These are phyloP conservation scores for Syncephalastrum monosporum DNA, from an alignment of 371 early-diverging fungal genomes.

Conservation along the genomic window DNA sequence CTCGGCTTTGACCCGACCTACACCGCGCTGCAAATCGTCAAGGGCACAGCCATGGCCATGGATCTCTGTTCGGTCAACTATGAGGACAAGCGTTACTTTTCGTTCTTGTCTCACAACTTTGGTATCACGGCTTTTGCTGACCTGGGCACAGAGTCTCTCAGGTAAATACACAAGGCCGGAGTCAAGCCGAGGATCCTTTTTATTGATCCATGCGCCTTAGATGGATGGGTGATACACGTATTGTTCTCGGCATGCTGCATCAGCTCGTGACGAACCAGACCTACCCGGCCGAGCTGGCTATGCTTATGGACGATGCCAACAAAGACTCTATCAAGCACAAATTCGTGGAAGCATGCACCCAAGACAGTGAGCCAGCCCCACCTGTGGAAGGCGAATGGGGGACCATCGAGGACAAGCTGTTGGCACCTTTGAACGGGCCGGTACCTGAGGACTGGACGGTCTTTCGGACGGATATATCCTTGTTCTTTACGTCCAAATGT, in stretches of 20 bases:
- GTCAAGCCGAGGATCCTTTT: not conserved
- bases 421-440: conserved; percentile 29
- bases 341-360: conserved; percentile 12
- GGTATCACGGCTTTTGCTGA: conserved; percentile 65
- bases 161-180: conserved; percentile 18
- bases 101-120: conserved; percentile 63
- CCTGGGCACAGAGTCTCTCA: conserved; percentile 57
- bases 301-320: conserved; percentile 49
- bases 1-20: conserved; percentile 47
- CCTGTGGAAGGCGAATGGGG: not conserved
- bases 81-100: conserved; percentile 50
- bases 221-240: conserved; percentile 65
- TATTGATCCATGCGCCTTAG: conserved; percentile 1
- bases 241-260: conserved; percentile 49
- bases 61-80: conserved; percentile 64
- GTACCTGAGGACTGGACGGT: conserved; percentile 53
- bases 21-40: conserved; percentile 55
- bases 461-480: conserved; percentile 42
- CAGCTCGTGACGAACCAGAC: conserved; percentile 44
- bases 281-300: conserved; percentile 45
- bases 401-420: conserved; percentile 29
- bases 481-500: conserved; percentile 54
- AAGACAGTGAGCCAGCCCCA: conserved; percentile 1
- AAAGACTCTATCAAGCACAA: conserved; percentile 39
- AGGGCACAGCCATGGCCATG: conserved; percentile 51